Conservation (phyloP, 1,139 yeast species). For the Yamadazyma jaroonii region DNA sequence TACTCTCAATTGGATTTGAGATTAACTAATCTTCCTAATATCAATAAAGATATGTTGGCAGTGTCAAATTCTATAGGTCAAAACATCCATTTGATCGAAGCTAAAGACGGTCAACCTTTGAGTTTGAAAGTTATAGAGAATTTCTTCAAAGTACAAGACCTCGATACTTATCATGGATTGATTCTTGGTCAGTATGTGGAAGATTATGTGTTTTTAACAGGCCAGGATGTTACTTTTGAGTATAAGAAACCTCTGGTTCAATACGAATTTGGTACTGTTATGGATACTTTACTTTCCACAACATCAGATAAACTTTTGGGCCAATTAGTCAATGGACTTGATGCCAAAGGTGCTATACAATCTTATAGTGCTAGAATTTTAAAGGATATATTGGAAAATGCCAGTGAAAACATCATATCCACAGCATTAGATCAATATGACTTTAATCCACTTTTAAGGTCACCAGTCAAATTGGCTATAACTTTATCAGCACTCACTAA, state of each 20-base stretch:
- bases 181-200: constrained; percentile 25
- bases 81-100: constrained; percentile 32
- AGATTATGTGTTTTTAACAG: constrained; percentile 22
- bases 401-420: constrained; percentile 32
- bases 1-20: constrained; percentile 12
- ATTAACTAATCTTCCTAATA: constrained; percentile 10
- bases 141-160: neutral
- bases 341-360: constrained; percentile 9
- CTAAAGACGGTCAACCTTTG: constrained; percentile 4
- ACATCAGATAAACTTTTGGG: neutral
- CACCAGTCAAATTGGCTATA: constrained; percentile 37
- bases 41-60: constrained; percentile 24
- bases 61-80: constrained; percentile 46
- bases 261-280: neutral
- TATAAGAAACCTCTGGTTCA: constrained; percentile 1
- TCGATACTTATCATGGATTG: constrained; percentile 8
- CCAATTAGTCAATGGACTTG: constrained; percentile 3
- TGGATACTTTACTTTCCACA: neutral
- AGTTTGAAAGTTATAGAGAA: constrained; percentile 1
- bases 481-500: constrained; percentile 34
- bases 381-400: constrained; percentile 18
- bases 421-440: constrained; percentile 29
- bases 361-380: constrained; percentile 28
- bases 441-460: constrained; percentile 28
- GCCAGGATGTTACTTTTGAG: constrained; percentile 2